A percentile compares a stretch with the other conserved stretches of the same genome.
Conservation (phyloP, 179 eudicot genomes). For the Actinidia chinensis region DNA sequence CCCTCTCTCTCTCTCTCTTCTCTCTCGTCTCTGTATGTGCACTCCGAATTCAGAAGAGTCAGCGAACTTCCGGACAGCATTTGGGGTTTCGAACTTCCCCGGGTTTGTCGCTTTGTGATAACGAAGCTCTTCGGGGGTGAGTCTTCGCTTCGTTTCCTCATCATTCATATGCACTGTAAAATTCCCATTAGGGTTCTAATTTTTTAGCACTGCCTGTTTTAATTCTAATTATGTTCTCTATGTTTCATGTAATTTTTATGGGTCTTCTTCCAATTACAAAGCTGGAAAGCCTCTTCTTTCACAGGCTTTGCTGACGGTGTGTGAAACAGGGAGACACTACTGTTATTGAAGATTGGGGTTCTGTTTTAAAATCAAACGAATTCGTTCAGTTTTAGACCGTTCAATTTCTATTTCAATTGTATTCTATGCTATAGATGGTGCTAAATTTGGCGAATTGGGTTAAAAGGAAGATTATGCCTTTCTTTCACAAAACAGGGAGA, state of each 20-base stretch:
- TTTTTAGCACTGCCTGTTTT: not conserved
- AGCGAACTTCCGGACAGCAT: not conserved
- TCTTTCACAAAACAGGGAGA: not conserved
- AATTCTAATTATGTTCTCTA: too few species aligned
- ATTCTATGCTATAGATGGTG: constrained; percentile 4
- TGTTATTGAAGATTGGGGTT: not conserved
- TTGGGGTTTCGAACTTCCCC: not conserved
- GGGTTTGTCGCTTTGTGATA: constrained; percentile 6
- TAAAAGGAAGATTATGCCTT: constrained; percentile 12
- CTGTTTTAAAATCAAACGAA: not conserved
- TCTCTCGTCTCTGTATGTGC: not conserved
- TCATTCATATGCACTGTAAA: not conserved
- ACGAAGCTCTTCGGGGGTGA: not conserved
- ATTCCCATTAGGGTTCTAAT: constrained; percentile 23
- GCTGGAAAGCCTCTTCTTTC: not conserved
- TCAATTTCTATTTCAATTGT: not conserved
- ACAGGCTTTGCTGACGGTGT: too few species aligned
- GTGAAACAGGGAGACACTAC: not conserved
- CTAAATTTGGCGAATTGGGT: constrained; percentile 10
- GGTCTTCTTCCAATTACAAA: too few species aligned
- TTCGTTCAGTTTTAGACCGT: not conserved
- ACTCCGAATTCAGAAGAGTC: constrained; percentile 7
- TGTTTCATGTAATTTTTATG: too few species aligned
- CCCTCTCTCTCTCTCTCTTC: constrained; percentile 13
- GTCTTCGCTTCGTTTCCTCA: not conserved